Conservation (phyloP, 1,284 basidiomycete species). For the Gymnopus androsaceus region DNA sequence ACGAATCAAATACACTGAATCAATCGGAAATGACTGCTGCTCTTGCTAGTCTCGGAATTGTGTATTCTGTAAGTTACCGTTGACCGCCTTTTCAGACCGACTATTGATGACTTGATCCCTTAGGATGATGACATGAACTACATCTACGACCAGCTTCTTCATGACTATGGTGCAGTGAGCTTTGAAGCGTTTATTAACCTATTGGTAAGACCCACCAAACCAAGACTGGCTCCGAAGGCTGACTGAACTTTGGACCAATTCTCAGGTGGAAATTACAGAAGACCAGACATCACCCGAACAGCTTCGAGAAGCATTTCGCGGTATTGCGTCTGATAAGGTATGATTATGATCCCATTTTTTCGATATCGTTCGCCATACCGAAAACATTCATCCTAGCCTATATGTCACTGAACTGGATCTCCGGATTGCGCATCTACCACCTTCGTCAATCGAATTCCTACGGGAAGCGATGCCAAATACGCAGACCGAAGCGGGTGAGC, state of each 20-base stretch:
- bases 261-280: constrained; percentile 90
- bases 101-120: constrained; percentile 12
- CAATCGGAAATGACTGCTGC: constrained; percentile 90
- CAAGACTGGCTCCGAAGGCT: background rate
- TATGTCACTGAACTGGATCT: constrained; percentile 95
- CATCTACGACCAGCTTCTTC: constrained; percentile 83
- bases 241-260: background rate
- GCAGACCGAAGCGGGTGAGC: constrained; percentile 56
- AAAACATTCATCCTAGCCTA: constrained; percentile 52
- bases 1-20: constrained; percentile 86
- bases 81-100: background rate
- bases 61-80: constrained; percentile 69
- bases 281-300: constrained; percentile 94
- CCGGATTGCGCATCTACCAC: constrained; percentile 82
- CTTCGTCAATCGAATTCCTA: constrained; percentile 81
- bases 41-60: constrained; percentile 91
- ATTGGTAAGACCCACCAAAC: constrained; percentile 54
- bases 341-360: constrained; percentile 23
- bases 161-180: constrained; percentile 85
- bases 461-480: constrained; percentile 70
- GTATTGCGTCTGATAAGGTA: constrained; percentile 90
- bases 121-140: constrained; percentile 86
- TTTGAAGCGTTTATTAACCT: constrained; percentile 96
- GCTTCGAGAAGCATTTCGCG: constrained; percentile 90
- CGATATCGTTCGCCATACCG: background rate